Percentiles rank a stretch among this genome's conserved stretches.
phyloP scores from a whole-genome alignment of 1,139 yeast species.

The Saccharomycopsis phalli region DNA sequence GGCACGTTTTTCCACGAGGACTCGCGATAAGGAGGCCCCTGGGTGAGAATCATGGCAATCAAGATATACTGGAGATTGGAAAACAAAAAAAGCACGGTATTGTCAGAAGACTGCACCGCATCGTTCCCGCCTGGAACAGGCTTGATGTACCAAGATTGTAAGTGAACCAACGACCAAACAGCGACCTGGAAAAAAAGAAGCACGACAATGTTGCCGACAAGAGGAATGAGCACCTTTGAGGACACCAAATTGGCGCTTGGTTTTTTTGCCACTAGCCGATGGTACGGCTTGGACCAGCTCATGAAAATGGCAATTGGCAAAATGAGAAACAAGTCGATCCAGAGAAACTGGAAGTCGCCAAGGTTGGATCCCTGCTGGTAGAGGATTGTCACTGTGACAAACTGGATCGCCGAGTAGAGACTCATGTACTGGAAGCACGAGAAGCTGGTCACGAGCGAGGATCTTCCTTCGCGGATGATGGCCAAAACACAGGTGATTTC shows the following conservation, averaged over 20 bases:
- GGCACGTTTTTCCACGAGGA: slow-evolving; percentile 62
- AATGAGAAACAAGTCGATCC: slow-evolving; percentile 83
- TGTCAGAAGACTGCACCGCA: slow-evolving; percentile 80
- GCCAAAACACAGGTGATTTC: slow-evolving; percentile 89
- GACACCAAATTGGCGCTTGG: slow-evolving; percentile 94
- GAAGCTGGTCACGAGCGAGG: slow-evolving; percentile 88
- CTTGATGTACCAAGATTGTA: slow-evolving; percentile 63
- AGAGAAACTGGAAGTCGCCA: slow-evolving; percentile 95
- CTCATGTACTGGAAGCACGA: slow-evolving; percentile 98
- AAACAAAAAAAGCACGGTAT: slow-evolving; percentile 71
- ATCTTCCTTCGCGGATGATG: slow-evolving; percentile 89
- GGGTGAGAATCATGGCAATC: slow-evolving; percentile 72
- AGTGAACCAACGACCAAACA: slow-evolving; percentile 55
- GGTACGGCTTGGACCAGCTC: slow-evolving; percentile 92
- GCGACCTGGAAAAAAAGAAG: slow-evolving; percentile 55
- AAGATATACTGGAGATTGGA: slow-evolving; percentile 86
- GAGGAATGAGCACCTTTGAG: slow-evolving; percentile 74
- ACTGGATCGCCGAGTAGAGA: slow-evolving; percentile 91
- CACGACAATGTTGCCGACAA: slow-evolving; percentile 61
- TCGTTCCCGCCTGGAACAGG: slow-evolving; percentile 85
- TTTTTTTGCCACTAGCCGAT: slow-evolving; percentile 52
- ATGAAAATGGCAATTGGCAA: slow-evolving; percentile 91
- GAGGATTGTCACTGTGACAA: slow-evolving; percentile 72
- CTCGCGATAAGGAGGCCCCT: slow-evolving; percentile 93
- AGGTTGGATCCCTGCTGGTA: slow-evolving; percentile 86